Base-by-base conservation (phyloP, 805 yeast species). In the Lipomyces mesembrius region DNA sequence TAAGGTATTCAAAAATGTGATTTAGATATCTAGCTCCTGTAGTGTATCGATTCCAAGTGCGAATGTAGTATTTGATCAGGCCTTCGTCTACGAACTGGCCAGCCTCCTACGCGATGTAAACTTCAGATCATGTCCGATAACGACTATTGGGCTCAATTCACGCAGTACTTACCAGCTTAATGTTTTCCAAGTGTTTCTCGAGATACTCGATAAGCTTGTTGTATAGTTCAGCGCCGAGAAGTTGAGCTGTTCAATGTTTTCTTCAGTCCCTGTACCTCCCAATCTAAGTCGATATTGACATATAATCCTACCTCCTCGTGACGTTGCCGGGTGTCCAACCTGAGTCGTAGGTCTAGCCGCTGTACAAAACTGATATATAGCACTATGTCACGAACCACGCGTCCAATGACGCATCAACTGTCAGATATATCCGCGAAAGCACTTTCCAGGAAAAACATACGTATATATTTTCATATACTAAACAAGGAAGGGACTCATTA, bases 1-100 rank as follows among this genome's bases (percentile, higher is more conserved):
- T 95, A 85, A 95, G 87, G 78, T 95, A 95, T 77, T 94, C 97
- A 75, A 95, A 91, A 5, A 96, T 93, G 76, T 96, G 95, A 77
- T 92, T 92, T 77, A 95, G 80, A 78, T 91, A 90, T 17, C 92
- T 90, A 1, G 98, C 96, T 34, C 98, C 98, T 62, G 91, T 87
- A 27, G 96, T 87, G 77, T 85, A 95, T 67, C 98, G 85, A 70
- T 87, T 87, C 97, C 98, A 96, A 71, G 89, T 86, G 75, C 87
- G 83, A 57, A 91, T 96, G 74, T 95, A 95, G 75, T 90, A 91
- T 68, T 88, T 89, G 63, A 93, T 81, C 73, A 92, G 89, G 1
- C 88, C 79, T 73, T 91, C 97, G 59, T 83, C 82, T 3, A 85
- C 82, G 62, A 81, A 83, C 66, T 83, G 84, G 43, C 76, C 76